Evolutionary conservation across 441 rosid species (phyloP).

Genomic region (Brassica balearica): DNA sequence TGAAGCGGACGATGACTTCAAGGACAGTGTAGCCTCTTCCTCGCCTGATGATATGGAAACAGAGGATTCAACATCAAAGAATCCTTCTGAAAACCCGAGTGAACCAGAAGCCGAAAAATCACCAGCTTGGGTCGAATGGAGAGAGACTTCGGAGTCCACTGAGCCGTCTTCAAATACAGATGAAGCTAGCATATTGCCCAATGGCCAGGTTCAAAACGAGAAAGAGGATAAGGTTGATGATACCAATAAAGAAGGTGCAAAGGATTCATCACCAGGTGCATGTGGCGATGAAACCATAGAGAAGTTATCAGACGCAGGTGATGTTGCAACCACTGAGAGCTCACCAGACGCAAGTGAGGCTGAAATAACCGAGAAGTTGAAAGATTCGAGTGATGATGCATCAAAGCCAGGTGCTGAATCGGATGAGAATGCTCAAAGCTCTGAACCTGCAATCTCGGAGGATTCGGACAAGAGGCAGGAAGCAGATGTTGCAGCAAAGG

Average conservation of each 20-base stretch:
- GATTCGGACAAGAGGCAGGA: constrained; percentile 23
- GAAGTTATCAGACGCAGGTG: constrained; percentile 18
- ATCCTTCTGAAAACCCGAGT: constrained; percentile 47
- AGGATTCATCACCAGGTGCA: constrained; percentile 32
- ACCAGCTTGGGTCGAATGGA: constrained; percentile 93
- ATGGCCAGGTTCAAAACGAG: constrained; percentile 55
- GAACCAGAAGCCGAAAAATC: constrained; percentile 63
- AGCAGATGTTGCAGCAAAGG: constrained; percentile 30
- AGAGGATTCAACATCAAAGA: constrained; percentile 47
- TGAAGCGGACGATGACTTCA: constrained; percentile 53
- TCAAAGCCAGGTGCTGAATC: constrained; percentile 19
- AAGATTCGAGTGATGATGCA: constrained; percentile 9
- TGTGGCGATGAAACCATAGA: constrained; percentile 22
- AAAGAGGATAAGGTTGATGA: constrained; percentile 30
- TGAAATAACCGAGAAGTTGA: constrained; percentile 14
- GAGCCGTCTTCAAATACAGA: constrained; percentile 47
- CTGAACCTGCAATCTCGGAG: constrained; percentile 27
- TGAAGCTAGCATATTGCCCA: constrained; percentile 49
- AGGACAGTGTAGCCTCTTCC: constrained; percentile 57
- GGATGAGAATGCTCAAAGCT: constrained; percentile 23
- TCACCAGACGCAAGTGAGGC: neutral
- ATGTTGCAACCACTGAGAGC: neutral
- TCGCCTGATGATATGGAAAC: constrained; percentile 47
- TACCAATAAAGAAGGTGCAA: constrained; percentile 32
- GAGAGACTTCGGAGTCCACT: constrained; percentile 66